These are phyloP conservation scores for Ganoderma multipileum DNA, from an alignment of 1,284 basidiomycete genomes.

Conservation along the genomic window DNA sequence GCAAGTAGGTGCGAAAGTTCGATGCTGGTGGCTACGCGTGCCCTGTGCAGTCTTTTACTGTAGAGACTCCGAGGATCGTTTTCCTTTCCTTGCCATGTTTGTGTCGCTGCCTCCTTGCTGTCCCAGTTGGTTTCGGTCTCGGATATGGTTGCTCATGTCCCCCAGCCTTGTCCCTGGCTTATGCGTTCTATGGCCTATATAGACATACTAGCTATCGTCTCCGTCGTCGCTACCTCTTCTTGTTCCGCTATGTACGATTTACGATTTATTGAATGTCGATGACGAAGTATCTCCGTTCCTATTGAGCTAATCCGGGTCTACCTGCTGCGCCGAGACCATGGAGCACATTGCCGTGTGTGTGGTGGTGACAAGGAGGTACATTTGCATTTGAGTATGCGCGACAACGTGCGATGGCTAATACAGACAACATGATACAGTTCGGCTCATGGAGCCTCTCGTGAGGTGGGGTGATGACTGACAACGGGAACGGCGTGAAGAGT, in stretches of 20 bases:
- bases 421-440: conserved; percentile 27
- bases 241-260: too few species aligned
- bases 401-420: conserved; percentile 25
- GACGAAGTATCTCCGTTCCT: too few species aligned
- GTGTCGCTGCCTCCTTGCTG: neutral
- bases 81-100: too few species aligned
- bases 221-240: too few species aligned
- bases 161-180: too few species aligned
- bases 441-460: neutral
- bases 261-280: too few species aligned
- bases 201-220: too few species aligned
- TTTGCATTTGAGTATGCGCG: conserved; percentile 16
- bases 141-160: too few species aligned
- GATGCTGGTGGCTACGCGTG: neutral
- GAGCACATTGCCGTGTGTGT: neutral
- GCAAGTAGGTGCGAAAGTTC: neutral
- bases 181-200: too few species aligned
- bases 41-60: neutral
- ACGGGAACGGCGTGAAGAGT: neutral
- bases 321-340: too few species aligned
- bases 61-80: too few species aligned
- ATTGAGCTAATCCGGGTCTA: too few species aligned
- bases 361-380: neutral
- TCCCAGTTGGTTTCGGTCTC: neutral
- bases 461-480: neutral